A percentile compares a stretch with the other conserved stretches of the same genome.
phyloP scores from a whole-genome alignment of 805 yeast species.

The Sporopachydermia lactativora region DNA sequence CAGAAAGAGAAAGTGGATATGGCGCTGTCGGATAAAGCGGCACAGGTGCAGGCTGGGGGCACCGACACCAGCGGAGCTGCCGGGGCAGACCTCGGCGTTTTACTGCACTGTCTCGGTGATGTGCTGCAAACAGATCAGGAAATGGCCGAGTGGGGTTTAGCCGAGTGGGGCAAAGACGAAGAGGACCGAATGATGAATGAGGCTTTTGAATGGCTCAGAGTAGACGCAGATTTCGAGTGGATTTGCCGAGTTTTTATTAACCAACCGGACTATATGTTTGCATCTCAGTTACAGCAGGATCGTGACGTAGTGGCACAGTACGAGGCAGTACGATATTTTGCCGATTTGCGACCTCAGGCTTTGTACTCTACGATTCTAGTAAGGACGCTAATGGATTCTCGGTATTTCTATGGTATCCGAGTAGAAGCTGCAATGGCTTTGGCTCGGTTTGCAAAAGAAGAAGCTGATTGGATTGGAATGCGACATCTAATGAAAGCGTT shows the following conservation, averaged over 20 bases:
- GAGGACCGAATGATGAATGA: slow-evolving; percentile 59
- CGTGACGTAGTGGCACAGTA: slow-evolving; percentile 92
- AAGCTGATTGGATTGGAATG: slow-evolving; percentile 56
- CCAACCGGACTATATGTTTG: slow-evolving; percentile 92
- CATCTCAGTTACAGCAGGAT: slow-evolving; percentile 87
- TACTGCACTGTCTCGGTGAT: slow-evolving; percentile 59
- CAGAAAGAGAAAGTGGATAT: slow-evolving; percentile 23
- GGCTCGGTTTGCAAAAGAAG: slow-evolving; percentile 48
- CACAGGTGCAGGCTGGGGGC: slow-evolving; percentile 16
- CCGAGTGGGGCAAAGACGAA: slow-evolving; percentile 56
- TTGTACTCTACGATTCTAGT: slow-evolving; percentile 65
- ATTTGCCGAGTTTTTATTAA: slow-evolving; percentile 65
- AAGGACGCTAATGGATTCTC: slow-evolving; percentile 66
- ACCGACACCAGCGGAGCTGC: slow-evolving; percentile 13
- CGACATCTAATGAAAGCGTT: slow-evolving; percentile 58
- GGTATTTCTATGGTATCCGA: slow-evolving; percentile 84
- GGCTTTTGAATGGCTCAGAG: slow-evolving; percentile 94
- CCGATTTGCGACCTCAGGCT: slow-evolving; percentile 40
- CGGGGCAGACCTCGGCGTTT: slow-evolving; percentile 23
- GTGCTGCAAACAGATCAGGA: slow-evolving; percentile 51
- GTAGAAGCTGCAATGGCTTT: slow-evolving; percentile 76
- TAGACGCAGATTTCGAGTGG: slow-evolving; percentile 99
- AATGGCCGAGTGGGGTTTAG: slow-evolving; percentile 53
- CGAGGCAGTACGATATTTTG: slow-evolving; percentile 68
- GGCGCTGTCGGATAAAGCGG: slow-evolving; percentile 6